These are phyloP conservation scores for Maudiozyma humilis DNA, from an alignment of 1,139 yeast species.

Conservation along the genomic window DNA sequence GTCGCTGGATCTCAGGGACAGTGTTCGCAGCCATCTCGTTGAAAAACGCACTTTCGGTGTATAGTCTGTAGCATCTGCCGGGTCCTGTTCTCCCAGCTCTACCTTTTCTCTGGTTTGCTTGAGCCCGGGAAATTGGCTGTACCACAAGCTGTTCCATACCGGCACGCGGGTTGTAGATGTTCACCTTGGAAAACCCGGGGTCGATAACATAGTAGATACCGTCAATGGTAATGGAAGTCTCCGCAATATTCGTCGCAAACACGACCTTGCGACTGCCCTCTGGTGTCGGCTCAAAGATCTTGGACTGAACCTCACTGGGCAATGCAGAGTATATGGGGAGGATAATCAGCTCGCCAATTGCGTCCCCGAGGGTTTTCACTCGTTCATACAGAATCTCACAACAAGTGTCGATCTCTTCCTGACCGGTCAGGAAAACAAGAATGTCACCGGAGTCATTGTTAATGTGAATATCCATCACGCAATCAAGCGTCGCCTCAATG, in stretches of 20 bases:
- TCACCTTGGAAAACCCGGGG: conserved; percentile 88
- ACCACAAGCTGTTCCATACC: conserved; percentile 89
- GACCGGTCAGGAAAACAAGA: conserved; percentile 79
- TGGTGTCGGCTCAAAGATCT: conserved; percentile 85
- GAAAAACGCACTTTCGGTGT: conserved; percentile 76
- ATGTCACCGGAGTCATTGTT: conserved; percentile 77
- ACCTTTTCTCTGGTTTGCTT: conserved; percentile 94
- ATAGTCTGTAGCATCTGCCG: conserved; percentile 85
- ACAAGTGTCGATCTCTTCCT: conserved; percentile 86
- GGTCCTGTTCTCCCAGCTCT: conserved; percentile 97
- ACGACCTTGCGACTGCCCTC: conserved; percentile 74
- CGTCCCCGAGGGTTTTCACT: conserved; percentile 56
- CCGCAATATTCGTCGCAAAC: conserved; percentile 92
- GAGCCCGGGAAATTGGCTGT: conserved; percentile 83
- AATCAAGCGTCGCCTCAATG: conserved; percentile 68
- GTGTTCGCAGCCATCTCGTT: conserved; percentile 83
- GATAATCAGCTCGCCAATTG: conserved; percentile 58
- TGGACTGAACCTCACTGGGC: conserved; percentile 74
- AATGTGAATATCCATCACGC: conserved; percentile 74
- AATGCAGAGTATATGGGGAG: conserved; percentile 90
- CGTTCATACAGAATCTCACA: conserved; percentile 67
- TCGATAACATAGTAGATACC: conserved; percentile 87
- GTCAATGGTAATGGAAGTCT: conserved; percentile 90
- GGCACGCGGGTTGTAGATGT: conserved; percentile 67
- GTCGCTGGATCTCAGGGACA: conserved; percentile 89